These are phyloP conservation scores for Aureobasidium zeae DNA, from an alignment of 2,329 filamentous ascomycete genomes.

Conservation along the genomic window DNA sequence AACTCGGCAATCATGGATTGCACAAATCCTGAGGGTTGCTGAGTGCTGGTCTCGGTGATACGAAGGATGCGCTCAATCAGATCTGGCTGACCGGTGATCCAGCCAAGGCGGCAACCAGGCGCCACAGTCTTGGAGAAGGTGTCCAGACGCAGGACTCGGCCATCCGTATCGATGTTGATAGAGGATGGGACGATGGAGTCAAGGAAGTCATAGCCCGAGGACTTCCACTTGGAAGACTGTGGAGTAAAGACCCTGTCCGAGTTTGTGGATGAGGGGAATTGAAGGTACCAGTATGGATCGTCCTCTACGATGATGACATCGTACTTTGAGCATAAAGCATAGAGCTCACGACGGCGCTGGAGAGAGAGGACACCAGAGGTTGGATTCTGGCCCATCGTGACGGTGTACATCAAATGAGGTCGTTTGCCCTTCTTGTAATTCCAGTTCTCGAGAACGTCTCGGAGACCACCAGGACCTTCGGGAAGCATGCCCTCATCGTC, in stretches of 20 bases:
- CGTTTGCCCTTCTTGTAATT: conserved; percentile 62
- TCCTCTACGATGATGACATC: conserved; percentile 90
- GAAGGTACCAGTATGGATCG: conserved; percentile 92
- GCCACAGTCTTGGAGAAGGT: conserved; percentile 92
- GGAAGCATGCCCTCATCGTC: conserved; percentile 74
- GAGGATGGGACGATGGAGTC: conserved; percentile 79
- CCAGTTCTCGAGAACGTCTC: conserved; percentile 75
- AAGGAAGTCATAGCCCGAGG: conserved; percentile 65
- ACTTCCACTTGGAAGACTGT: conserved; percentile 34
- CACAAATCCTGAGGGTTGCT: conserved; percentile 82
- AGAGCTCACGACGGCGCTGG: conserved; percentile 66
- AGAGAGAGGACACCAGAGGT: conserved; percentile 68
- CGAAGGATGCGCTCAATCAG: conserved; percentile 65
- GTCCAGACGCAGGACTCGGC: conserved; percentile 79
- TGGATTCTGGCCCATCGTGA: conserved; percentile 87
- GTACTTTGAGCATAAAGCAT: conserved; percentile 69
- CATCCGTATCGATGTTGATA: conserved; percentile 70
- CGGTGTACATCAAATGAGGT: conserved; percentile 80
- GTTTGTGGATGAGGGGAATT: conserved; percentile 63
- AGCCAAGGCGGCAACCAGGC: conserved; percentile 80
- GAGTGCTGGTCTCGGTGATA: conserved; percentile 68
- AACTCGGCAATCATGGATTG: conserved; percentile 73
- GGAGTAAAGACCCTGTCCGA: conserved; percentile 20
- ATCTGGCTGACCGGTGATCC: conserved; percentile 76
- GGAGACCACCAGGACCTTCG: conserved; percentile 61